phyloP scores from a whole-genome alignment of 225 moss, liverwort and hornwort genomes.

The Neckera pumila region DNA sequence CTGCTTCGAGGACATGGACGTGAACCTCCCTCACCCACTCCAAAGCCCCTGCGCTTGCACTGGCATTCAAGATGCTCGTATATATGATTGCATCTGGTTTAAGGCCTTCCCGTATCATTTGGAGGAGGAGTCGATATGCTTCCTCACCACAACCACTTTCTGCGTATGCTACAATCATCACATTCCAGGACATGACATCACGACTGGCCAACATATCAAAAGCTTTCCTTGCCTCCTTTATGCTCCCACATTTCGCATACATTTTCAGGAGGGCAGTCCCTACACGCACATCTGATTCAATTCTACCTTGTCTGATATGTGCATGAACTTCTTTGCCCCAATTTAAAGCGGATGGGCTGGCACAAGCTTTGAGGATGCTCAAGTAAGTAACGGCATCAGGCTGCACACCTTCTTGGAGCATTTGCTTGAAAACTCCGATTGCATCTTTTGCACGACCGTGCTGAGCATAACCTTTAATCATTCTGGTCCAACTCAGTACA shows the following conservation, averaged over 20 bases:
- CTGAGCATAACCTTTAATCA: background rate
- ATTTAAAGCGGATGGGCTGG: background rate
- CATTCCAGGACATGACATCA: background rate
- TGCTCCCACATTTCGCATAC: background rate
- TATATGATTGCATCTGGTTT: background rate
- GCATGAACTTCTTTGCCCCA: background rate
- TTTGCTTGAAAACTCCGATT: background rate
- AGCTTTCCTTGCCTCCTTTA: background rate
- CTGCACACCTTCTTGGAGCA: background rate
- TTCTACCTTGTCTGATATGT: background rate
- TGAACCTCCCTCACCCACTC: background rate
- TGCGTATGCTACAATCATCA: background rate
- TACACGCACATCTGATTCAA: background rate
- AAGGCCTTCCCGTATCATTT: background rate
- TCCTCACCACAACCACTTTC: background rate
- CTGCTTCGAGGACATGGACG: background rate
- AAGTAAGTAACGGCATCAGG: background rate
- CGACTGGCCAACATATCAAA: background rate
- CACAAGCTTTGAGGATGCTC: background rate
- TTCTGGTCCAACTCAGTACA: background rate
- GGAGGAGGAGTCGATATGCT: background rate
- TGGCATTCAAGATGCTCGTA: background rate
- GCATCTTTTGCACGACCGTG: background rate
- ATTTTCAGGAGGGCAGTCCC: background rate
- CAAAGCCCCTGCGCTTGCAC: background rate